Percentiles rank a stretch among this genome's conserved stretches.
These are phyloP conservation scores for Eucalyptus grandis DNA, from an alignment of 345 rosid genomes.

Conservation along the genomic window DNA sequence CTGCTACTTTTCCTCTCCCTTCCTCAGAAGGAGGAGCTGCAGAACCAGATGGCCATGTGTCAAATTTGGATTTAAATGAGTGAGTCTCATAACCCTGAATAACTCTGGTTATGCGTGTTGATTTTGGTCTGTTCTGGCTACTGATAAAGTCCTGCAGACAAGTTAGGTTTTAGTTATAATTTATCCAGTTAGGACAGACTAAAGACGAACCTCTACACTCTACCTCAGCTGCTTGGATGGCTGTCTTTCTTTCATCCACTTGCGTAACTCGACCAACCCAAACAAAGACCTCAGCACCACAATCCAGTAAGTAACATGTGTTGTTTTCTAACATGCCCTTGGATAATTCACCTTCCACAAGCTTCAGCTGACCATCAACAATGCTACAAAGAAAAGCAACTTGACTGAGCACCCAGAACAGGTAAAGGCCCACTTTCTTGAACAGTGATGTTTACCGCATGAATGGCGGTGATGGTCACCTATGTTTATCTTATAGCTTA, in stretches of 20 bases:
- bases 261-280: slow-evolving; percentile 98
- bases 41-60: slow-evolving; percentile 89
- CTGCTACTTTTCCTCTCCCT: slow-evolving; percentile 99
- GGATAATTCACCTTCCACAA: slow-evolving; percentile 63
- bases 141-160: slow-evolving; percentile 58
- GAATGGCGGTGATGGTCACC: background rate
- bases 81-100: slow-evolving; percentile 92
- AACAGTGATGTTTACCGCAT: background rate
- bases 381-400: slow-evolving; percentile 32
- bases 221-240: slow-evolving; percentile 83
- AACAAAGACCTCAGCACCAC: slow-evolving; percentile 84
- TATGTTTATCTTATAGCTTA: background rate
- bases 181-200: background rate
- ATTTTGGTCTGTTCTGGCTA: slow-evolving; percentile 74
- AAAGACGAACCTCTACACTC: background rate
- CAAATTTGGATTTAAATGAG: slow-evolving; percentile 84
- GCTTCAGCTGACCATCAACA: slow-evolving; percentile 39
- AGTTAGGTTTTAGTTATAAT: slow-evolving; percentile 2
- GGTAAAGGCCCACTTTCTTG: background rate
- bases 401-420: slow-evolving; percentile 1
- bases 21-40: slow-evolving; percentile 73
- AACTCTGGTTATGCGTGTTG: slow-evolving; percentile 65
- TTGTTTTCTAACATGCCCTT: slow-evolving; percentile 74
- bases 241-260: slow-evolving; percentile 90
- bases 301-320: slow-evolving; percentile 72